Conservation (phyloP, 306 rosid genomes). For the Pachyrhizus erosus region DNA sequence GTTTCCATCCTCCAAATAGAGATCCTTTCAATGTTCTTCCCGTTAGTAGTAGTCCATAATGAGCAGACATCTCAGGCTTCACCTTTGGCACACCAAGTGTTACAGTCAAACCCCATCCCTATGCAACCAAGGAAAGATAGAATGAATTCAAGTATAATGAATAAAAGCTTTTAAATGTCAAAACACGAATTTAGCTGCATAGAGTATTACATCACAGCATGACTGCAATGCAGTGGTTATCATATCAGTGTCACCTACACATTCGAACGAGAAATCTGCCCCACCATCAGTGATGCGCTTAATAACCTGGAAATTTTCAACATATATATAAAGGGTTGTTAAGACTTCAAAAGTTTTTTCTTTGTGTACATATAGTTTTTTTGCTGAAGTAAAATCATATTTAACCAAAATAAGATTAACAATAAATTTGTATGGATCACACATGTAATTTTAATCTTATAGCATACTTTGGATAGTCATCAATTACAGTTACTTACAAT, state of each 20-base stretch:
- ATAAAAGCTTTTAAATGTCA: slow-evolving; percentile 21
- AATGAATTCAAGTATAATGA: slow-evolving; percentile 17
- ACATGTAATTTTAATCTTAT: not conserved
- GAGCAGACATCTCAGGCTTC: slow-evolving; percentile 86
- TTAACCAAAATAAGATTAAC: not conserved
- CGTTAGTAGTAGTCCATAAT: slow-evolving; percentile 68
- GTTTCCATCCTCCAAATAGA: slow-evolving; percentile 96
- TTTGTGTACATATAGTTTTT: not conserved
- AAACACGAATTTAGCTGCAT: slow-evolving; percentile 9
- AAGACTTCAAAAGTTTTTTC: not conserved
- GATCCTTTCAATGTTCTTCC: slow-evolving; percentile 95
- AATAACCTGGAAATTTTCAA: slow-evolving; percentile 65
- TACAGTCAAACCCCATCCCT: slow-evolving; percentile 97
- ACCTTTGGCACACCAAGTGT: slow-evolving; percentile 93
- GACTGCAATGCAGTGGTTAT: slow-evolving; percentile 90
- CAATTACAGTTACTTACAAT: not conserved
- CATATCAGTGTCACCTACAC: slow-evolving; percentile 92
- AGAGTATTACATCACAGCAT: slow-evolving; percentile 80
- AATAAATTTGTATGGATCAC: slow-evolving; percentile 2
- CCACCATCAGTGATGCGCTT: slow-evolving; percentile 85
- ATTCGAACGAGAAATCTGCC: slow-evolving; percentile 95
- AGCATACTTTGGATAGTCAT: slow-evolving; percentile 21
- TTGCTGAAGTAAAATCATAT: slow-evolving; percentile 16
- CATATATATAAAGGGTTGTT: slow-evolving; percentile 24
- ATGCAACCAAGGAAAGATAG: slow-evolving; percentile 19